Percentiles rank a stretch among this genome's conserved stretches.
Evolutionary conservation across 2,329 filamentous ascomycete genomes (phyloP).

Genomic region (Epichloe festucae): DNA sequence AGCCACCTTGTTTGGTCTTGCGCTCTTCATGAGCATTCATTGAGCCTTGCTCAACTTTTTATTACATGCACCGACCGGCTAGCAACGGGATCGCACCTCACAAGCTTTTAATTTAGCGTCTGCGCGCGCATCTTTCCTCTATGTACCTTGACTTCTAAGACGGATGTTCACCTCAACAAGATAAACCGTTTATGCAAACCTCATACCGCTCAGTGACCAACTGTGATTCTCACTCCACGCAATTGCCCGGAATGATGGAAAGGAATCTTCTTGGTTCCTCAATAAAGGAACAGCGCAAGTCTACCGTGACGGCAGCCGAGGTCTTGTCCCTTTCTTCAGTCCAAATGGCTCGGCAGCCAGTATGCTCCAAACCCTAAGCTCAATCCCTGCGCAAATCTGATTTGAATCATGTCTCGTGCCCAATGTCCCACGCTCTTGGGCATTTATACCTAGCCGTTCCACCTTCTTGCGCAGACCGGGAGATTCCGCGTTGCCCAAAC

Average conservation of each 20-base stretch:
- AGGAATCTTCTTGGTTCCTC: not conserved
- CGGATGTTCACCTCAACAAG: not conserved
- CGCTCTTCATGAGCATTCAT: too few species aligned
- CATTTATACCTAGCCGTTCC: constrained; percentile 2
- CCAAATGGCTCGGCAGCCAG: constrained; percentile 9
- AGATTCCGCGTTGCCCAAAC: constrained; percentile 23
- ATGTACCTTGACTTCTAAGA: not conserved
- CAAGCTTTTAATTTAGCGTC: not conserved
- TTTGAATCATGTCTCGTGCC: not conserved
- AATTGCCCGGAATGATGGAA: not conserved
- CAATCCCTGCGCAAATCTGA: constrained; percentile 6
- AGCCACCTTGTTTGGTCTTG: not conserved
- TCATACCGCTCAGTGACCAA: too few species aligned
- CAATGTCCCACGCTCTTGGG: not conserved
- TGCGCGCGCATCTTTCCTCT: not conserved
- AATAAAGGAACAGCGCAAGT: not conserved
- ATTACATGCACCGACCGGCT: not conserved
- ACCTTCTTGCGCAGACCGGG: constrained; percentile 19
- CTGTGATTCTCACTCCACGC: too few species aligned
- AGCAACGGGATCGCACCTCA: not conserved
- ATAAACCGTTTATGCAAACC: not conserved
- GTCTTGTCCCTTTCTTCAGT: not conserved
- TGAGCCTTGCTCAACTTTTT: not conserved
- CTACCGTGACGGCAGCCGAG: not conserved
- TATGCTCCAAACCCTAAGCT: constrained; percentile 13